Evolutionary conservation across 106 monocot genomes (phyloP).

Genomic region (Posidonia australis): DNA sequence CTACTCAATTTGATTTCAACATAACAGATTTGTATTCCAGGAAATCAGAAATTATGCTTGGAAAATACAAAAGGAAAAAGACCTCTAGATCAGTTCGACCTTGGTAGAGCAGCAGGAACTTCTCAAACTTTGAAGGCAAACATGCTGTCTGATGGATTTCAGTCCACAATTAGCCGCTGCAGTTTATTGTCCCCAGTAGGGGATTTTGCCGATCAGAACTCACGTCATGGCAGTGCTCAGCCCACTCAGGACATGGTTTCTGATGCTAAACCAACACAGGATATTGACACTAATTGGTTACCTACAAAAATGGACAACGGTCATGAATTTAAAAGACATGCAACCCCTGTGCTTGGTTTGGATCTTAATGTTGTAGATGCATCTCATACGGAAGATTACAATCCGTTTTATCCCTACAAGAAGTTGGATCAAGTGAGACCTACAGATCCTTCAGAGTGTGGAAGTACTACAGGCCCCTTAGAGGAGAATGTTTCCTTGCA

Average conservation of each 20-base stretch:
- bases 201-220: not conserved
- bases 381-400: constrained; percentile 13
- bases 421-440: constrained; percentile 31
- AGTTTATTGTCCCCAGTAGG: not conserved
- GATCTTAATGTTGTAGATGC: constrained; percentile 12
- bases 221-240: not conserved
- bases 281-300: not conserved
- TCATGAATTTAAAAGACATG: not conserved
- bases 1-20: not conserved
- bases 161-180: not conserved
- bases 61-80: not conserved
- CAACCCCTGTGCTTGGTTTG: not conserved
- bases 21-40: not conserved
- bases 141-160: not conserved
- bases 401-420: constrained; percentile 67
- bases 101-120: not conserved
- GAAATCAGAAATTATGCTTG: not conserved
- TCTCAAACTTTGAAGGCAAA: not conserved
- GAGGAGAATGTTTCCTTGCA: constrained; percentile 52
- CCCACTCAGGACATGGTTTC: not conserved
- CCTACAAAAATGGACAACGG: not conserved
- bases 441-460: constrained; percentile 58
- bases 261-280: not conserved
- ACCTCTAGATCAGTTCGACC: not conserved
- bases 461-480: constrained; percentile 54